Base-by-base conservation (phyloP, 306 rosid species). In the Leucaena leucocephala region DNA sequence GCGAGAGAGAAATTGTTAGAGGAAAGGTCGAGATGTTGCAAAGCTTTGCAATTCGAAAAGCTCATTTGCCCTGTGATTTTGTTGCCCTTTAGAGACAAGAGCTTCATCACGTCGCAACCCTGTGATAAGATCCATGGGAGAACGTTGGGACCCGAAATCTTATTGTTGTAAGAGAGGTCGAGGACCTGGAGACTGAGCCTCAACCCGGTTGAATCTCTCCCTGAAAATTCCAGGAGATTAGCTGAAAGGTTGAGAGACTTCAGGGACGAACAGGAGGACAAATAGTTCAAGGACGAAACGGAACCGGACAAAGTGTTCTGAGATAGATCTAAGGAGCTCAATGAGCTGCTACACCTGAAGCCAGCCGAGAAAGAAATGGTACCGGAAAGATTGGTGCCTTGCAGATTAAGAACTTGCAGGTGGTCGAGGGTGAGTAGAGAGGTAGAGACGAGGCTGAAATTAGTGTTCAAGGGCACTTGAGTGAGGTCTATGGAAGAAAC, bases 251-350 rank as follows among this genome's bases (percentile, higher is more conserved):
- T 88, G 7, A 90, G 87, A 21, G 66, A 44, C 33, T 80, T 88
- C 66, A 90, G 46, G 46, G 61, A 71, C 7, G 86, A 15, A 81
- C 94, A 90, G 43, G 84, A 42, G 27, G 76, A 76, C 55, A 88
- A 75, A 74, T 8, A 57, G 15, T 87, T 64, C 17, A 82, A 36
- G 49, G 80, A 82, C 0, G 87, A 83, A 22, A 90, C 11, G 7
- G 87, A 76, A 6, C 94, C 94, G n/a, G 87, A 86, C 44, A 90
- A 49, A 57, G 9, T 15, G 82, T 90, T 90, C 19, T 45, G 69
- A 45, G 94, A 75, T 34, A 90, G 94, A 90, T 90, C 92, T 70
- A 90, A 2, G 84, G 83, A 5, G 72, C 81, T n/a, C 61, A 90
- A 85, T 11, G 78, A 38, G 74, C 86, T 39, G 79, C 84, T 67